phyloP scores from a whole-genome alignment of 192 early-diverging fungal species.

The Umbelopsis sp. region DNA sequence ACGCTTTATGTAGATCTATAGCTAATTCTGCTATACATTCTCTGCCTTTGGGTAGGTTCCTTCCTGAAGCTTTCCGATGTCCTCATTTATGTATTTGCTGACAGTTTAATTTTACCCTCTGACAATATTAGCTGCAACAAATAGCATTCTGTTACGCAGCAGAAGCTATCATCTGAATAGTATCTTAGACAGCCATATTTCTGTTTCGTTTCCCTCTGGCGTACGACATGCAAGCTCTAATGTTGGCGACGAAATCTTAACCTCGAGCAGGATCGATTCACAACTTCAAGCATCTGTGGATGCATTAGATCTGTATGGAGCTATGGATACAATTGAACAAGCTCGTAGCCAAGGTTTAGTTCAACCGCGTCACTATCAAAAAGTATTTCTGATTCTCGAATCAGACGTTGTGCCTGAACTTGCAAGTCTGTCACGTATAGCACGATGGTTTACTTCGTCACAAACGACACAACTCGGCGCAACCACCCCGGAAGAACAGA shows the following conservation, averaged over 20 bases:
- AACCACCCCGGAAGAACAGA: conserved; percentile 7
- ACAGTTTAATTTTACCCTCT: neutral
- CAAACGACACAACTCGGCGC: neutral
- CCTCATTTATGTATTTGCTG: neutral
- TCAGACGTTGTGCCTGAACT: neutral
- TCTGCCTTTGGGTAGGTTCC: neutral
- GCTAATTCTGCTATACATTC: neutral
- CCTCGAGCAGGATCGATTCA: neutral
- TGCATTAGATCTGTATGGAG: neutral
- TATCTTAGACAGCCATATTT: neutral
- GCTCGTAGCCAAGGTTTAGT: neutral
- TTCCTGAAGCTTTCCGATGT: too few relatives aligned
- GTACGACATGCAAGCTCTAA: neutral
- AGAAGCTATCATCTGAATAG: neutral
- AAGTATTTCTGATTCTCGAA: neutral
- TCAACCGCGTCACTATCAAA: neutral
- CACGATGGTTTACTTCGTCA: conserved; percentile 5
- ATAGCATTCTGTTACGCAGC: neutral
- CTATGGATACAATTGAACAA: neutral
- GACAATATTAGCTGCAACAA: neutral
- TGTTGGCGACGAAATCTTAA: too few relatives aligned
- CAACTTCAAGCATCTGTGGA: neutral
- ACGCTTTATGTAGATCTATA: neutral
- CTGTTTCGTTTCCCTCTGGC: too few relatives aligned
- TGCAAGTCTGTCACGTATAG: neutral